Evolutionary conservation across 257 asterid species (phyloP).

Genomic region (Solanum pinnatisectum): DNA sequence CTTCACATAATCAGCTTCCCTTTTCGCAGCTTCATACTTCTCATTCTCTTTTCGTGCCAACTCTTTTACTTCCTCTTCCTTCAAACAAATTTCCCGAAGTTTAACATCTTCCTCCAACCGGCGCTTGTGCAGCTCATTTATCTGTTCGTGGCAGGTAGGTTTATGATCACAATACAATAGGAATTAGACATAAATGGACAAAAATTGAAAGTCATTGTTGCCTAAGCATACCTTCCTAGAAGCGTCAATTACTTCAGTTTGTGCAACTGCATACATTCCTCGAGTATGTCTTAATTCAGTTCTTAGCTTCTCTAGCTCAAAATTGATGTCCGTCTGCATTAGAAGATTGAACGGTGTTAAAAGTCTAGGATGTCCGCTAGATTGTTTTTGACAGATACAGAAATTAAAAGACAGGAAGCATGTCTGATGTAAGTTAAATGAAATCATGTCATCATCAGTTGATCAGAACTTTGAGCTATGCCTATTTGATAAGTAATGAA

Average conservation of each 20-base stretch:
- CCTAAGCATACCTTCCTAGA: conserved; percentile 60
- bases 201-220: background rate
- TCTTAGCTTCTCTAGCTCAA: conserved; percentile 82
- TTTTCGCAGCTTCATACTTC: conserved; percentile 48
- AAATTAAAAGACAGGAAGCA: background rate
- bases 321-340: conserved; percentile 41
- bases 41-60: conserved; percentile 47
- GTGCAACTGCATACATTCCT: conserved; percentile 82
- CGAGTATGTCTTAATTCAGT: conserved; percentile 63
- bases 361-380: background rate
- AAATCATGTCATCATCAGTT: background rate
- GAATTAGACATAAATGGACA: background rate
- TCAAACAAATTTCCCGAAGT: conserved; percentile 39
- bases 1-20: conserved; percentile 54
- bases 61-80: conserved; percentile 72
- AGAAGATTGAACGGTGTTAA: background rate
- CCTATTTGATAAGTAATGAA: background rate
- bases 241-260: conserved; percentile 66
- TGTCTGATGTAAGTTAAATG: background rate
- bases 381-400: background rate
- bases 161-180: background rate
- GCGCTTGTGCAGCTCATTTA: conserved; percentile 55
- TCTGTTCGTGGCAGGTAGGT: conserved; percentile 23
- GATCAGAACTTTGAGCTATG: background rate
- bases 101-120: conserved; percentile 55